These are phyloP conservation scores for Beauveria scarabaeidicola DNA, from an alignment of 2,329 filamentous ascomycete genomes.

Conservation along the genomic window DNA sequence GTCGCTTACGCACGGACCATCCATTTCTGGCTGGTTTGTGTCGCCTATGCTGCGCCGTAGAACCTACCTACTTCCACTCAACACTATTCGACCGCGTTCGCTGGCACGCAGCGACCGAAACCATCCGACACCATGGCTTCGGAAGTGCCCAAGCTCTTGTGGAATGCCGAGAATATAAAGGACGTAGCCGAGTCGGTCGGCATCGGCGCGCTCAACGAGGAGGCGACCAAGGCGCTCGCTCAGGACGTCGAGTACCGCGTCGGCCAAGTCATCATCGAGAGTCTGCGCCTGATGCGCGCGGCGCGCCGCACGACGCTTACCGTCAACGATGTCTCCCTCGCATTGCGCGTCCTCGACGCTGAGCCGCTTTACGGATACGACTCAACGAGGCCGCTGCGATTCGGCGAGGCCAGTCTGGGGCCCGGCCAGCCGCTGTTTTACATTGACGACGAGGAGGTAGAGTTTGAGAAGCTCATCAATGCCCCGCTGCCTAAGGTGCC, in stretches of 20 bases:
- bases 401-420: slow-evolving; percentile 87
- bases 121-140: slow-evolving; percentile 24
- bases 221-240: slow-evolving; percentile 77
- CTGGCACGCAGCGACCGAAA: background rate
- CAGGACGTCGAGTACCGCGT: slow-evolving; percentile 95
- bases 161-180: slow-evolving; percentile 92
- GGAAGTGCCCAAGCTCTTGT: slow-evolving; percentile 54
- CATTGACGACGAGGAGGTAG: slow-evolving; percentile 95
- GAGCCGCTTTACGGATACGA: slow-evolving; percentile 97
- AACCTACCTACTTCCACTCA: background rate
- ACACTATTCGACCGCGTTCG: background rate
- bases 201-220: slow-evolving; percentile 70
- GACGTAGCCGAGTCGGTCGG: slow-evolving; percentile 96
- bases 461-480: slow-evolving; percentile 98
- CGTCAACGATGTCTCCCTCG: slow-evolving; percentile 82
- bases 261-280: slow-evolving; percentile 86
- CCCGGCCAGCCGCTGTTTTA: slow-evolving; percentile 94
- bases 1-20: background rate
- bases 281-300: slow-evolving; percentile 92
- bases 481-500: slow-evolving; percentile 91
- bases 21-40: background rate
- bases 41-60: background rate
- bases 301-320: slow-evolving; percentile 77
- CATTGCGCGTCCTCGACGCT: slow-evolving; percentile 77
- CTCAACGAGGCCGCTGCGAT: slow-evolving; percentile 77